Evolutionary conservation across 2,329 filamentous ascomycete species (phyloP), one percentile per base, ranked within the genome.

Genomic region (Delphinella strobiligena): DNA sequence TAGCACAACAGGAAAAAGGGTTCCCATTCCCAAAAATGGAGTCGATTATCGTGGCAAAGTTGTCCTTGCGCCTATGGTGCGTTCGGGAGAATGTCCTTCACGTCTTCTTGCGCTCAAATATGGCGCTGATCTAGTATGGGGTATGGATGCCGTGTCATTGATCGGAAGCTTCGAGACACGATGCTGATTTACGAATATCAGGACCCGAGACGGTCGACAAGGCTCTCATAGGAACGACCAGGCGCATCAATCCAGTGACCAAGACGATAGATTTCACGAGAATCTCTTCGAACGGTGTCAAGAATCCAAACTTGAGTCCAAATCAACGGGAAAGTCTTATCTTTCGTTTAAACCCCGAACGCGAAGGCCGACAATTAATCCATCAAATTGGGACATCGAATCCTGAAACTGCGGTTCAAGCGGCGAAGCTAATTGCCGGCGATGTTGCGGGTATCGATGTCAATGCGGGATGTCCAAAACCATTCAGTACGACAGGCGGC

Each of bases 401-500:
- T 43, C 86, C 91, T 0, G 78, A 81, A 10, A 72, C 79, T 19
- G 91, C 91, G 1, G 88, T 96, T 0, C 66, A 82, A 57, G 88
- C 89, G 1, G 87, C 89, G 2, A 78, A 78, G 38, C 64, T 95
- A 12, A 81, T 98, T 15, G 91, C 88, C 0, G 73, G 67, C 10
- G 86, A 96, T 61, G 91, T 98, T 3, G 79, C 80, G 1, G 91
- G 91, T 44, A 95, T 98, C 51, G 91, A 96, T 59, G 82, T 98
- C 46, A 98, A 98, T 59, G 87, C 91, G 0, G 91, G 91, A n/a
- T 98, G 91, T 56, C 91, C 91, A 1, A 98, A 98, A 61, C 84
- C 89, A 0, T 98, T 98, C 62, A 93, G 84, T 54, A 94, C 89
- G 2, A 75, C 74, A 46, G 87, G 87, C 44, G 91, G 91, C 36